A percentile compares a stretch with the other conserved stretches of the same genome.
phyloP scores from a whole-genome alignment of 2,329 filamentous ascomycete species.

The Verruconis gallopava region DNA sequence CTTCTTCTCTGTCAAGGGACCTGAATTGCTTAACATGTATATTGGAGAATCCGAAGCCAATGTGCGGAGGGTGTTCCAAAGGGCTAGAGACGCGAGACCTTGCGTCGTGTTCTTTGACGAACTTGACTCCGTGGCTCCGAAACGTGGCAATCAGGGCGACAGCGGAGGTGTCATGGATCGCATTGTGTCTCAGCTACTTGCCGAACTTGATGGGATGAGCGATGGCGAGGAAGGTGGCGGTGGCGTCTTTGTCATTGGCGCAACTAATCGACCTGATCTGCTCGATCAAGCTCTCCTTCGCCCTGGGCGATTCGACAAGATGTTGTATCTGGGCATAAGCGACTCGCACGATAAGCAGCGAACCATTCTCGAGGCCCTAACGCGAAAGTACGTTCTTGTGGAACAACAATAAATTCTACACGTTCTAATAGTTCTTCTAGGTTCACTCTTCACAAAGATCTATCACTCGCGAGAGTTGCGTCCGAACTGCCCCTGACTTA shows the following conservation, averaged over 20 bases:
- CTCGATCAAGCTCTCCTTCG: constrained; percentile 80
- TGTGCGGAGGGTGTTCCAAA: constrained; percentile 77
- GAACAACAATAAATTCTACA: neutral
- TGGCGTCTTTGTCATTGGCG: constrained; percentile 92
- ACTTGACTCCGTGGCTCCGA: constrained; percentile 84
- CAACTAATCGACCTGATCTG: constrained; percentile 87
- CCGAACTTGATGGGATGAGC: constrained; percentile 96
- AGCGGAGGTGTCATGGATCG: constrained; percentile 97
- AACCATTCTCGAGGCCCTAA: constrained; percentile 86
- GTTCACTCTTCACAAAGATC: constrained; percentile 68
- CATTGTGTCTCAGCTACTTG: constrained; percentile 87
- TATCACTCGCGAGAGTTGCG: constrained; percentile 65
- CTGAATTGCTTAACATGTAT: constrained; percentile 89
- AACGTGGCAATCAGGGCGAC: constrained; percentile 92
- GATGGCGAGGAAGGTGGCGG: constrained; percentile 66
- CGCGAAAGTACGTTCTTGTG: constrained; percentile 61
- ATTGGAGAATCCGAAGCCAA: constrained; percentile 91
- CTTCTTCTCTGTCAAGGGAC: constrained; percentile 88
- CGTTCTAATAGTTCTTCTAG: too few species aligned
- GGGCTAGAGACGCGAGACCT: constrained; percentile 70
- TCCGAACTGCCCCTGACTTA: constrained; percentile 82
- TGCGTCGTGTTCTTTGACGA: constrained; percentile 94
- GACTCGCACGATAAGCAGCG: constrained; percentile 95
- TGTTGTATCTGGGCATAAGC: constrained; percentile 92
- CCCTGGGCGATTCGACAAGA: constrained; percentile 92